A percentile compares a stretch with the other conserved stretches of the same genome.
phyloP scores from a whole-genome alignment of 192 early-diverging fungal species.

The Kickxella alabastrina region DNA sequence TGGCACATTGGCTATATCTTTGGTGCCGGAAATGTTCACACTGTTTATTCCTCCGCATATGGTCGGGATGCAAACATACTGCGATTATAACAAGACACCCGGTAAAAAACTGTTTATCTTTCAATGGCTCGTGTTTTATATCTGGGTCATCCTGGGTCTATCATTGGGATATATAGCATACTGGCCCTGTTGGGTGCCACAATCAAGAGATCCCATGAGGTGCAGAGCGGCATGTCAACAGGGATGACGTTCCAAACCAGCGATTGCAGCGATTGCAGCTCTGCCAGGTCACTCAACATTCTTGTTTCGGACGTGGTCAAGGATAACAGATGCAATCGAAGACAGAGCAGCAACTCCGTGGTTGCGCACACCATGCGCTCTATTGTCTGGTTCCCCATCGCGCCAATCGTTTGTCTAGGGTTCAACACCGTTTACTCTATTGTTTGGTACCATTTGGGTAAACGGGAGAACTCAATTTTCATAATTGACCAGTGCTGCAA shows the following conservation, averaged over 20 bases:
- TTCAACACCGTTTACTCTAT: conserved; percentile 27
- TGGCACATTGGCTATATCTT: not conserved
- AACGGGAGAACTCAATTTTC: conserved; percentile 3
- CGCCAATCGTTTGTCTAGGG: conserved; percentile 23
- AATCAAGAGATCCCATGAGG: conserved; percentile 1
- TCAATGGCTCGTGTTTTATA: conserved; percentile 38
- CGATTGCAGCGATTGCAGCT: not conserved
- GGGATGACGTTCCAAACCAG: not conserved
- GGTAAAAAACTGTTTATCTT: conserved; percentile 24
- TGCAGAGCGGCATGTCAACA: conserved; percentile 7
- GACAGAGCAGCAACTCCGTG: conserved; percentile 14
- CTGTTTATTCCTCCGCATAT: conserved; percentile 15
- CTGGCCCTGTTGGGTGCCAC: conserved; percentile 7
- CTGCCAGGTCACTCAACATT: not conserved
- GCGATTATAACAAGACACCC: conserved; percentile 16
- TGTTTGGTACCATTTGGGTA: conserved; percentile 15
- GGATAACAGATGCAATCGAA: conserved; percentile 7
- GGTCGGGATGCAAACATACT: conserved; percentile 20
- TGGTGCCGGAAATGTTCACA: conserved; percentile 16
- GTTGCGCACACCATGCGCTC: conserved; percentile 22
- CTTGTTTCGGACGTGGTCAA: conserved; percentile 7
- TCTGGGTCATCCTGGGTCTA: conserved; percentile 17
- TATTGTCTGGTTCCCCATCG: conserved; percentile 36
- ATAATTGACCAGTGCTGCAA: conserved; percentile 30
- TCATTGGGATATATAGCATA: conserved; percentile 23